A percentile compares a stretch with the other conserved stretches of the same genome.
phyloP scores from a whole-genome alignment of 441 rosid species.

The Gossypium aridum region DNA sequence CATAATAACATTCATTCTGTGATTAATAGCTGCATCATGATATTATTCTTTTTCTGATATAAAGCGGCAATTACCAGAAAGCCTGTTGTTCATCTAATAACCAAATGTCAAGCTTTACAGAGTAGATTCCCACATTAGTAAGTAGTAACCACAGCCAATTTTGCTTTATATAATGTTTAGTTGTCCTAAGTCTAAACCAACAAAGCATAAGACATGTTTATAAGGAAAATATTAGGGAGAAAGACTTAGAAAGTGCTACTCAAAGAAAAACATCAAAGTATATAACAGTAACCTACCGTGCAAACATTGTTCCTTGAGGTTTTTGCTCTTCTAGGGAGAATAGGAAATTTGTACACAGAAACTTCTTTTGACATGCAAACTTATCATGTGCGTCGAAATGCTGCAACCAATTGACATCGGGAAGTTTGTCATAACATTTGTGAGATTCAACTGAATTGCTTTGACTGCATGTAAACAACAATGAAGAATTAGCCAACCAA shows the following conservation, averaged over 20 bases:
- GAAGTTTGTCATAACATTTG: constrained; percentile 36
- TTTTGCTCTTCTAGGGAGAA: constrained; percentile 62
- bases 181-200: not conserved
- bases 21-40: not conserved
- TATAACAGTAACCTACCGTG: constrained; percentile 31
- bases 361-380: constrained; percentile 34
- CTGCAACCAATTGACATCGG: constrained; percentile 64
- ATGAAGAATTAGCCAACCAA: constrained; percentile 7
- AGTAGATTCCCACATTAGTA: not conserved
- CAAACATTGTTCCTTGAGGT: constrained; percentile 43
- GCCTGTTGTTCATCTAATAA: not conserved
- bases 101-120: not conserved
- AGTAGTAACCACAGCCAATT: constrained; percentile 5
- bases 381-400: constrained; percentile 43
- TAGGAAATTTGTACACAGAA: constrained; percentile 56
- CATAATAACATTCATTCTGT: not conserved
- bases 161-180: not conserved
- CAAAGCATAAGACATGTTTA: not conserved
- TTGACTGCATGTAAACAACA: constrained; percentile 29
- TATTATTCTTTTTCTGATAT: not conserved
- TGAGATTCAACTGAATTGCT: constrained; percentile 32
- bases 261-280: not conserved
- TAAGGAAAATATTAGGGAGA: not conserved
- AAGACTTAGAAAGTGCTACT: not conserved
- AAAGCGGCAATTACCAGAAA: constrained; percentile 3